These are phyloP conservation scores for Pochonia chlamydosporia DNA, from an alignment of 2,329 filamentous ascomycete genomes.

Conservation along the genomic window DNA sequence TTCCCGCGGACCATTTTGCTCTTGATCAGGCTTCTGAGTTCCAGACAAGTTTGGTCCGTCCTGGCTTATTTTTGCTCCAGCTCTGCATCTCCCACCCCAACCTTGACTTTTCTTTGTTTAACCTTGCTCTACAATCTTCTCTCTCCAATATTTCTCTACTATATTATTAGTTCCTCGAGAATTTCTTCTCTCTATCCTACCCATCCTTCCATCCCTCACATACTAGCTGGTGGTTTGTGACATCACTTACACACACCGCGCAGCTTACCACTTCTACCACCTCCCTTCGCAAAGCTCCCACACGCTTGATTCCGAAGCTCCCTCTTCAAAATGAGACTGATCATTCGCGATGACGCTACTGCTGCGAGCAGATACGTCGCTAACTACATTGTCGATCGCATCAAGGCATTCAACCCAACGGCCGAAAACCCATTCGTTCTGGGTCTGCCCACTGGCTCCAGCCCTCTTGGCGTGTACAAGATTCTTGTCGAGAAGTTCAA, in stretches of 20 bases:
- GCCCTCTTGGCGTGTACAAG: slow-evolving; percentile 72
- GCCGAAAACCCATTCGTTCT: slow-evolving; percentile 71
- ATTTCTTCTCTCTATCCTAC: too few species aligned
- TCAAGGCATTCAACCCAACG: slow-evolving; percentile 70
- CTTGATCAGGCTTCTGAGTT: neutral
- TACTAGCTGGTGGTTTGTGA: neutral
- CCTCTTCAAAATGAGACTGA: slow-evolving; percentile 62
- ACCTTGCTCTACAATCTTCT: neutral
- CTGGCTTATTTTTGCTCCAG: neutral
- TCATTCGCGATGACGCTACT: slow-evolving; percentile 68
- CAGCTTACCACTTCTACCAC: neutral
- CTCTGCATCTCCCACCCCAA: neutral
- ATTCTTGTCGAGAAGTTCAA: slow-evolving; percentile 68
- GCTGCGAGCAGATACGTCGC: slow-evolving; percentile 71
- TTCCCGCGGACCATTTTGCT: neutral
- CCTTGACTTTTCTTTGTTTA: neutral
- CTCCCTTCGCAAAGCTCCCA: neutral
- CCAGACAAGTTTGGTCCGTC: too few species aligned
- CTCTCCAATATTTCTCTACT: neutral
- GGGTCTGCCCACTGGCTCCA: slow-evolving; percentile 78
- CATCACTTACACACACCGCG: neutral
- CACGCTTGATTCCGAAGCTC: slow-evolving; percentile 6
- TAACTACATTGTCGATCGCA: slow-evolving; percentile 76
- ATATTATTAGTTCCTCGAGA: neutral
- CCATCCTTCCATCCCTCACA: neutral